Evolutionary conservation across 2,329 filamentous ascomycete genomes (phyloP).

Genomic region (Ophioceras dolichostomum): DNA sequence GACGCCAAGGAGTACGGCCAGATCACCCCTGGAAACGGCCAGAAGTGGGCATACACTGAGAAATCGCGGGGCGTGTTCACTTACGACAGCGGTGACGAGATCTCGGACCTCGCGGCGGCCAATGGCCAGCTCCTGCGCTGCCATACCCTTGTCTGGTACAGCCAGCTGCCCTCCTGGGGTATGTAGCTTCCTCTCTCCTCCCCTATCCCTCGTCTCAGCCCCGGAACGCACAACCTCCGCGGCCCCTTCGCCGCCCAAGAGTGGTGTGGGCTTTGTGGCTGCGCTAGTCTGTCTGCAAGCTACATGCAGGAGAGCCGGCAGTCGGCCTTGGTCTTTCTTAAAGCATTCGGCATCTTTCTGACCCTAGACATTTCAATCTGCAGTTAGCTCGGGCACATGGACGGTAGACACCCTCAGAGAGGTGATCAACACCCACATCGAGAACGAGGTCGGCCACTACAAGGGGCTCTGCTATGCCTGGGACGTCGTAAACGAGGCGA

Average conservation of each 20-base stretch:
- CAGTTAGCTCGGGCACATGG: constrained; percentile 27
- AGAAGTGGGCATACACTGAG: not conserved
- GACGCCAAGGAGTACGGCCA: constrained; percentile 39
- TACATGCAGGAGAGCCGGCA: too few relatives aligned
- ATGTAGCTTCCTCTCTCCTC: too few relatives aligned
- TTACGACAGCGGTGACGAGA: constrained; percentile 32
- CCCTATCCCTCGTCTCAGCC: too few relatives aligned
- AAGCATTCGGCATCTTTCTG: too few relatives aligned
- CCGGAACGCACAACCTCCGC: too few relatives aligned
- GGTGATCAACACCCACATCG: constrained; percentile 37
- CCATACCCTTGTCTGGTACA: constrained; percentile 45
- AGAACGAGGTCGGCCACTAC: constrained; percentile 26
- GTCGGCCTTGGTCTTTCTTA: too few relatives aligned
- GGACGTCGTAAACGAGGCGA: constrained; percentile 37
- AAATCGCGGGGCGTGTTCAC: constrained; percentile 27
- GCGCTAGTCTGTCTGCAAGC: too few relatives aligned
- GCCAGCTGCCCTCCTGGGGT: constrained; percentile 40
- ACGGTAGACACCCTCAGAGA: constrained; percentile 33
- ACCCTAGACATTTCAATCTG: too few relatives aligned
- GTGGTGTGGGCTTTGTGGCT: too few relatives aligned
- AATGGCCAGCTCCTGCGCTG: constrained; percentile 42
- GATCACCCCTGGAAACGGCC: constrained; percentile 21
- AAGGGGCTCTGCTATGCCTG: constrained; percentile 31
- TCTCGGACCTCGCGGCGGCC: constrained; percentile 18
- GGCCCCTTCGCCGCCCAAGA: too few relatives aligned